Evolutionary conservation across 176 grass and related monocot species (phyloP).

Genomic region (Coix lacrymajobi): DNA sequence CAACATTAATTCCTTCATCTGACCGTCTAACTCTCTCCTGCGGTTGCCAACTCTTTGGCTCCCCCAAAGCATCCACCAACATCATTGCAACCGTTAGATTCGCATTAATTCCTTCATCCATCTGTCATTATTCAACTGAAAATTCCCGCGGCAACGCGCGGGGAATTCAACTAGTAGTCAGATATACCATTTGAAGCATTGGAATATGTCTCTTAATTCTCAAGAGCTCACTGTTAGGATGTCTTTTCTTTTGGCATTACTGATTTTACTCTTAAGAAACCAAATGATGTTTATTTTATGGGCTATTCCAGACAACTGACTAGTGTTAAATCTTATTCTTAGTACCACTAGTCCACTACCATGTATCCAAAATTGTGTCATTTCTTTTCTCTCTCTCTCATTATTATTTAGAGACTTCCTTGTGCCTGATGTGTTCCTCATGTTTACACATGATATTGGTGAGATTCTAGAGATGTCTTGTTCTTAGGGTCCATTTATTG

Average conservation of each 20-base stretch:
- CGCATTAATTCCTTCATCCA: too few relatives aligned
- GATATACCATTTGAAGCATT: neutral
- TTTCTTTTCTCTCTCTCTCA: neutral
- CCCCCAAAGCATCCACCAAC: too few relatives aligned
- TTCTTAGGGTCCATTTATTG: neutral
- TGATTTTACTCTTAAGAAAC: neutral
- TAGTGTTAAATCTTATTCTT: neutral
- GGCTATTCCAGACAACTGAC: neutral
- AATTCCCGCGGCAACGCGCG: too few relatives aligned
- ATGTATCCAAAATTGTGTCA: neutral
- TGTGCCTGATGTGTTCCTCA: neutral
- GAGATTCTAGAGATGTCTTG: neutral
- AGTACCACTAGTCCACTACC: slow-evolving; percentile 6
- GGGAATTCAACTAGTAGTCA: too few relatives aligned
- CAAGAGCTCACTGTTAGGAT: neutral
- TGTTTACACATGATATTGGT: neutral
- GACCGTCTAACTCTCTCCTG: too few relatives aligned
- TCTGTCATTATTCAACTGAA: too few relatives aligned
- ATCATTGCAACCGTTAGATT: too few relatives aligned
- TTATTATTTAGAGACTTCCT: neutral
- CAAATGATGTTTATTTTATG: neutral
- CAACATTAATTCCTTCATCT: too few relatives aligned
- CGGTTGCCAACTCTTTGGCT: too few relatives aligned
- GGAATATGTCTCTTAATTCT: neutral
- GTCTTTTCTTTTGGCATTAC: neutral